A percentile compares a stretch with the other conserved stretches of the same genome.
Conservation (phyloP, 495 filamentous ascomycete genomes). For the Penicillium nucicola region DNA sequence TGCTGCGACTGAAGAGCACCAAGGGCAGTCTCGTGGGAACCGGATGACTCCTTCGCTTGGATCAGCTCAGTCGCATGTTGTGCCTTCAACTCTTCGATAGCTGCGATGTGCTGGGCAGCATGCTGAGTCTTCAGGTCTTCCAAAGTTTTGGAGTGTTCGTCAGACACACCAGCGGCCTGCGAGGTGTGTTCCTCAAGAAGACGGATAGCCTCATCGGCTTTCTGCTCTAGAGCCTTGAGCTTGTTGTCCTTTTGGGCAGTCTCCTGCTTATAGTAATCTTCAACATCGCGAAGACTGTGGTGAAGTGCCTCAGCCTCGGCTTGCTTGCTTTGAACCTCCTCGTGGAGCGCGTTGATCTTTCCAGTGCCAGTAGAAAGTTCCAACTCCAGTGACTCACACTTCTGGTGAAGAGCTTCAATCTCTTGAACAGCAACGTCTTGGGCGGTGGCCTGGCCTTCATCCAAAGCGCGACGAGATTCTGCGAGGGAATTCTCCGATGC, state of each 20-base stretch:
- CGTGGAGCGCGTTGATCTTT: constrained; percentile 41
- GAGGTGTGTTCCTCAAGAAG: constrained; percentile 32
- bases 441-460: constrained; percentile 35
- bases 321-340: constrained; percentile 39
- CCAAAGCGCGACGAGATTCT: constrained; percentile 33
- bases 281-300: constrained; percentile 31
- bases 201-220: constrained; percentile 31
- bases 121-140: constrained; percentile 21
- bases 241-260: constrained; percentile 33
- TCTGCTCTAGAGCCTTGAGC: constrained; percentile 32
- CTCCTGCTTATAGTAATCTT: constrained; percentile 35
- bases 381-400: constrained; percentile 37
- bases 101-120: background rate
- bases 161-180: constrained; percentile 22
- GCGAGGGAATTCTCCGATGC: constrained; percentile 31
- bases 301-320: constrained; percentile 36
- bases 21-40: constrained; percentile 30
- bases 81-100: constrained; percentile 11
- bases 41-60: constrained; percentile 25
- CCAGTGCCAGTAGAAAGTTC: constrained; percentile 34
- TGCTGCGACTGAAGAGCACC: constrained; percentile 38
- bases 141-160: constrained; percentile 31
- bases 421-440: constrained; percentile 38
- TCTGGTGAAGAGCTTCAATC: constrained; percentile 41
- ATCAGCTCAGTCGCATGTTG: constrained; percentile 33